These are phyloP conservation scores for Phytophthora tubulina DNA, from an alignment of 352 stramenopile species.

Conservation along the genomic window DNA sequence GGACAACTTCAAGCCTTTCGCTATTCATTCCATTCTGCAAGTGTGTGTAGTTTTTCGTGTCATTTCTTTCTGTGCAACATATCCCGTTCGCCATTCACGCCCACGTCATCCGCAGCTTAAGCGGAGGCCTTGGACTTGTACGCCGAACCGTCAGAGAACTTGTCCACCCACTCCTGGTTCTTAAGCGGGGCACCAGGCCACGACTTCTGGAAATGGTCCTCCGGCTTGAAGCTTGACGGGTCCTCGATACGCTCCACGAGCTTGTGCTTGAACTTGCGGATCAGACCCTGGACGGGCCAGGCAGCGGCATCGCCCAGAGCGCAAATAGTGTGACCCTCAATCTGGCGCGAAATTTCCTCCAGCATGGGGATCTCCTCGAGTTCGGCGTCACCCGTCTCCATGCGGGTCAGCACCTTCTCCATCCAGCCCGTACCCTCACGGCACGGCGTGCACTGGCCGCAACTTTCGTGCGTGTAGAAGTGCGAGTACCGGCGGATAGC, in stretches of 20 bases:
- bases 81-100: slow-evolving; percentile 23
- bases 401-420: slow-evolving; percentile 97
- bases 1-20: slow-evolving; percentile 33
- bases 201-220: slow-evolving; percentile 95
- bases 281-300: slow-evolving; percentile 99
- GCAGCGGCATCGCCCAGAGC: slow-evolving; percentile 98
- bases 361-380: slow-evolving; percentile 99
- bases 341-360: slow-evolving; percentile 99
- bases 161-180: slow-evolving; percentile 96
- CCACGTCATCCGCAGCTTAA: slow-evolving; percentile 38
- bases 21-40: slow-evolving; percentile 32
- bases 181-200: slow-evolving; percentile 96
- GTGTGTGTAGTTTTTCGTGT: slow-evolving; percentile 38
- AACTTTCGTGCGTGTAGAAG: slow-evolving; percentile 99
- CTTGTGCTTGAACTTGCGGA: slow-evolving; percentile 99
- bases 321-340: slow-evolving; percentile 99
- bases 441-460: slow-evolving; percentile 99
- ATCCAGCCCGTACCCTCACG: slow-evolving; percentile 98
- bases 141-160: slow-evolving; percentile 92
- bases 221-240: slow-evolving; percentile 93
- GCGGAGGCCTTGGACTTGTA: slow-evolving; percentile 83
- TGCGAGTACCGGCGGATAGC: slow-evolving; percentile 98
- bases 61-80: slow-evolving; percentile 41
- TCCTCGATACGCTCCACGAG: slow-evolving; percentile 98
- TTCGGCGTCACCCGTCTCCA: slow-evolving; percentile 98